Evolutionary conservation across 805 yeast genomes (phyloP), one percentile per base, ranked within the genome.

Genomic region (Ascoidea tarda): DNA sequence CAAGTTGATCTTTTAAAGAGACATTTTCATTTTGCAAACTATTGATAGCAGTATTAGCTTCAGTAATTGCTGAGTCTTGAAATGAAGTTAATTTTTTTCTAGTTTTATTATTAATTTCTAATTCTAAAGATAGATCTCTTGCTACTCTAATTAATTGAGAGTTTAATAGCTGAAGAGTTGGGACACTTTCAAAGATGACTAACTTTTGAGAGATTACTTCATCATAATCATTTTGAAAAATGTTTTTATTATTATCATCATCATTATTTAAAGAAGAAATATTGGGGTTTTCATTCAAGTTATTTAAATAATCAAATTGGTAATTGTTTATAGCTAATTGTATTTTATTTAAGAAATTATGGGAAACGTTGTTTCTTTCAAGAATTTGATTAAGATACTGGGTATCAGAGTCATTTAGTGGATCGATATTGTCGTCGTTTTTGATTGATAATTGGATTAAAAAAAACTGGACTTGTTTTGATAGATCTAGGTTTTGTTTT

Each of bases 381-480:
- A 44, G 80, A 69, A 88, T 69, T 50, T 73, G 75, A 28, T 77
- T 78, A 32, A 89, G 73, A 32, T 82, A 81, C n/a, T 70, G 71
- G 57, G 76, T 74, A 60, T 91, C 96, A 12, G 77, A 77, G 0
- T 72, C 65, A 5, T 84, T 75, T 45, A 91, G 67, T 6, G 91
- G 86, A 46, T 69, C 71, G 6, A 46, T 47, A 32, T 14, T 32
- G 8, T 10, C 44, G 38, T 52, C 46, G 28, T 51, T 49, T 32
- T 79, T 73, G 1, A 84, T 69, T 33, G 79, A 72, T 1, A 86
- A 71, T 61, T 85, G 87, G 14, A 84, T 75, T 46, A 91, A 71
- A 45, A 89, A 72, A 50, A 74, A 75, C 58, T 86, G 87, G n/a
- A 93, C 76, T 63, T 91, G 98, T 47, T 81, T 79, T 5, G 95